Base-by-base conservation (phyloP, 129 eudicot species). In the Flaveria robusta region DNA sequence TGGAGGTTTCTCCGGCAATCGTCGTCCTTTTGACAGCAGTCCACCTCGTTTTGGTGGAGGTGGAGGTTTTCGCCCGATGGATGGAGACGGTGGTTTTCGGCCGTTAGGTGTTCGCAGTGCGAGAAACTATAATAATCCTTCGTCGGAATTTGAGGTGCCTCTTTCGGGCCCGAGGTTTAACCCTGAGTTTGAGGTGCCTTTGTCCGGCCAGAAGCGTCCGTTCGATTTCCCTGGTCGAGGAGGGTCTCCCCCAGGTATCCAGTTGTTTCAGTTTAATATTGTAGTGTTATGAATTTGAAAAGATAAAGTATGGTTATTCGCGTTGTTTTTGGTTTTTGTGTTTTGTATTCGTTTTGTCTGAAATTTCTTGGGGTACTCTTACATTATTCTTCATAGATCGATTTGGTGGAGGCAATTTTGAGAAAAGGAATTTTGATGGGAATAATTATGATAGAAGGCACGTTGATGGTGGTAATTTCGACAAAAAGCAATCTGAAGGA, bases 201-300 rank as follows among this genome's bases (percentile, higher is more conserved):
- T 91, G 49, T 41, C 91, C 0, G 97, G 97, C 2, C 97, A 93
- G 78, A 93, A 93, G 82, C 88, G 98, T 72, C 91, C 84, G 26
- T 93, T 80, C 19, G 92, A 94, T 0, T 93, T 93, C 46, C 71
- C 91, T 15, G 87, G 80, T 23, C 79, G 86, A 76, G 89, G 85
- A 34, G 90, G 81, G 10, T 82, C 98, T 49, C 87, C 92, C 9
- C 62, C 74, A 80, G 83, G 83, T 75, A 91, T 89, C 73, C 19
- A 43, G 49, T 9, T 43, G 49, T 1, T 8, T 43, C 1, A 5
- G 39, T 34, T 34, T 5, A 34, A 7, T 34, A 34, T 34, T 34
- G 39, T 34, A 34, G 39, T 34, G 8, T 34, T 34, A 34, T 34
- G 39, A 34, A 34, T 34, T 5, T 34, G 39, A 34, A 34, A 34